phyloP scores from a whole-genome alignment of 768 basidiomycete species.

The Butyriboletus loyo region DNA sequence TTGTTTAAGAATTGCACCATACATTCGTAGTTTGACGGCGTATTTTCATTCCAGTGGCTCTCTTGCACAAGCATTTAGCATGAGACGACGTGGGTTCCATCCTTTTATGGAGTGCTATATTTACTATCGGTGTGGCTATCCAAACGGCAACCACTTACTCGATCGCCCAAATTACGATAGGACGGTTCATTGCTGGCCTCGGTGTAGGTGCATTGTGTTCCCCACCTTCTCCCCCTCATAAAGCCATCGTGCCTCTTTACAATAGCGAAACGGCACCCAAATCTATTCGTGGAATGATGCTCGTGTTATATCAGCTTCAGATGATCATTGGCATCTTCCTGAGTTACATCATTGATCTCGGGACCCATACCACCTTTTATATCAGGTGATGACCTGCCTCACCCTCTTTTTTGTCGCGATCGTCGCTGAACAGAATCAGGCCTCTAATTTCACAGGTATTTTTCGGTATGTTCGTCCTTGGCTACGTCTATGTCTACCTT shows the following conservation, averaged over 20 bases:
- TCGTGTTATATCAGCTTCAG: constrained; percentile 75
- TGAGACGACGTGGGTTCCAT: constrained; percentile 15
- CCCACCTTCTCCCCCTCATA: not conserved
- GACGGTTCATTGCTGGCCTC: constrained; percentile 13
- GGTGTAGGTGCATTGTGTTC: constrained; percentile 14
- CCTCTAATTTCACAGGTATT: constrained; percentile 77
- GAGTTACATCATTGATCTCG: constrained; percentile 60
- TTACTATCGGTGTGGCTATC: constrained; percentile 12
- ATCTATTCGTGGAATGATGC: constrained; percentile 63
- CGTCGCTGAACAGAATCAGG: constrained; percentile 46
- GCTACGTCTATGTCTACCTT: constrained; percentile 72
- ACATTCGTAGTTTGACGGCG: not conserved
- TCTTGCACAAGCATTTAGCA: constrained; percentile 49
- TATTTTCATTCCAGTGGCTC: constrained; percentile 43
- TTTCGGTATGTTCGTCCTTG: constrained; percentile 70
- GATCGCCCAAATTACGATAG: constrained; percentile 10
- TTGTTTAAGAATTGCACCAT: constrained; percentile 1
- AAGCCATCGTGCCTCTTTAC: constrained; percentile 62
- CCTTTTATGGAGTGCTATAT: constrained; percentile 13
- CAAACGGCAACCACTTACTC: constrained; percentile 15
- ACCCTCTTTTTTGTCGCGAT: not conserved
- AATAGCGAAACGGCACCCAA: constrained; percentile 79
- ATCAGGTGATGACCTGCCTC: too few species aligned
- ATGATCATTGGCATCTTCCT: constrained; percentile 70
- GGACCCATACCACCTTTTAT: constrained; percentile 7